phyloP scores from a whole-genome alignment of 257 asterid species.

The Perilla frutescens region DNA sequence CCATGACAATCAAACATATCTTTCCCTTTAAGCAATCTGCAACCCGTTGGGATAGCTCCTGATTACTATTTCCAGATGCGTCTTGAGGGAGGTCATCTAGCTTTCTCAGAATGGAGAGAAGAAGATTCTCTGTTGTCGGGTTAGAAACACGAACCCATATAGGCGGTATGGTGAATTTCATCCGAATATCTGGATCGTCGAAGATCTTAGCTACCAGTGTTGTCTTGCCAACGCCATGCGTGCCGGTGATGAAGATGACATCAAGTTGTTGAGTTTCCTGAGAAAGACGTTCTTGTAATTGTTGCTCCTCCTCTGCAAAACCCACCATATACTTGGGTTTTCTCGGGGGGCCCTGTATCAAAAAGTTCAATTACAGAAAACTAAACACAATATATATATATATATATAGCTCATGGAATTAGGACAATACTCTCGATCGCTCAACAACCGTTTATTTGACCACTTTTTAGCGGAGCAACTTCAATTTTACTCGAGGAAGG shows the following conservation, averaged over 20 bases:
- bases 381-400: too few relatives aligned
- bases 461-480: too few relatives aligned
- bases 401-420: too few relatives aligned
- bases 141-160: constrained; percentile 46
- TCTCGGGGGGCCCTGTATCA: background rate
- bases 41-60: constrained; percentile 36
- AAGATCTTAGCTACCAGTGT: constrained; percentile 47
- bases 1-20: constrained; percentile 45
- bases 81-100: constrained; percentile 36
- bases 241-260: constrained; percentile 51
- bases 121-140: constrained; percentile 36
- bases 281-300: constrained; percentile 36
- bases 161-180: constrained; percentile 42
- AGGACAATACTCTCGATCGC: too few relatives aligned
- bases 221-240: constrained; percentile 59
- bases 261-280: constrained; percentile 38
- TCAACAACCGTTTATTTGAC: too few relatives aligned
- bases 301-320: constrained; percentile 49
- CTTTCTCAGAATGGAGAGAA: constrained; percentile 40
- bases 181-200: constrained; percentile 32
- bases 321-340: constrained; percentile 32
- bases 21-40: constrained; percentile 10
- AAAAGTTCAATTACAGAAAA: too few relatives aligned
- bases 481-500: too few relatives aligned
- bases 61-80: constrained; percentile 15